Evolutionary conservation across 169 alveolate genomes (phyloP).

Genomic region (Neospora caninum): DNA sequence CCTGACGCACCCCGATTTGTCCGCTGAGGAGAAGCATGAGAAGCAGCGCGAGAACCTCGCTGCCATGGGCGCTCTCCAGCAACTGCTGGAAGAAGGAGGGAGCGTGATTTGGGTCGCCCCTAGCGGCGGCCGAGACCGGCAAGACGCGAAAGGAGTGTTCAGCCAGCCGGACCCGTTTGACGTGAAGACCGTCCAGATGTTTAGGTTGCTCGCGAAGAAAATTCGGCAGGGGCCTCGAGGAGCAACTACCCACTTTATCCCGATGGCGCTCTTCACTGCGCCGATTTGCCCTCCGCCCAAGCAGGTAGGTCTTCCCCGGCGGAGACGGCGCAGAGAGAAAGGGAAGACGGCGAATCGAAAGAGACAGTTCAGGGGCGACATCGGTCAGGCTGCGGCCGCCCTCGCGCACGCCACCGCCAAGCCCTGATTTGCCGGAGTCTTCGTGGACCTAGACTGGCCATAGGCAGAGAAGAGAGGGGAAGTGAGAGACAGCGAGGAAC

Average conservation of each 20-base stretch:
- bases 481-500: no score
- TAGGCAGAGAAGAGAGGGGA: no score
- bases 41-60: conserved; percentile 18
- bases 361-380: no score
- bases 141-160: conserved; percentile 26
- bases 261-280: conserved; percentile 62
- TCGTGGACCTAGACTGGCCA: no score
- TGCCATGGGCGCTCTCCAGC: conserved; percentile 63
- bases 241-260: conserved; percentile 48
- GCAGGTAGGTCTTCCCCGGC: neutral
- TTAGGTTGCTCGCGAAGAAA: conserved; percentile 35
- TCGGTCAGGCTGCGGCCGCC: no score
- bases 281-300: conserved; percentile 70
- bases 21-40: conserved; percentile 37
- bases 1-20: conserved; percentile 19
- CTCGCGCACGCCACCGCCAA: no score
- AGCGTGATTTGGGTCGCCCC: conserved; percentile 69
- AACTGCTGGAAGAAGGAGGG: conserved; percentile 53
- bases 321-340: neutral
- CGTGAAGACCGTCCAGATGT: conserved; percentile 55
- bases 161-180: conserved; percentile 65
- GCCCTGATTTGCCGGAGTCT: no score
- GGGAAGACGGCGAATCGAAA: neutral
- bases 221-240: neutral
- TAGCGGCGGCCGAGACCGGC: conserved; percentile 71